Conservation (phyloP, 2,329 filamentous ascomycete genomes). For the Hypoxylon sp. region DNA sequence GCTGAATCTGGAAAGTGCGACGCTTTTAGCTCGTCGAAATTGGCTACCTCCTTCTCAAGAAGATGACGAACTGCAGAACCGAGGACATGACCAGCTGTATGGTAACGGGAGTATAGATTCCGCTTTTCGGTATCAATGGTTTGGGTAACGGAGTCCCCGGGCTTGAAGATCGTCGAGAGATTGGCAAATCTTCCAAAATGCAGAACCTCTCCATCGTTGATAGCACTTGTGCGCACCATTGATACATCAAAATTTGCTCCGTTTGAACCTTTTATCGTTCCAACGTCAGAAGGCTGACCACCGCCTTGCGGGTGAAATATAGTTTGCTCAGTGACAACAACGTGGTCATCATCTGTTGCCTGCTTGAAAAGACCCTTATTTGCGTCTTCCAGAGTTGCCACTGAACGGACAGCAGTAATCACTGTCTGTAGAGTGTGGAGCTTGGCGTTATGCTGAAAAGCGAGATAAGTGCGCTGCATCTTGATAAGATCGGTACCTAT, state of each 20-base stretch:
- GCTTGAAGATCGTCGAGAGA: conserved; percentile 46
- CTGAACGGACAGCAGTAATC: conserved; percentile 55
- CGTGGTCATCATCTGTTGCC: conserved; percentile 58
- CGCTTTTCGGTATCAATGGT: conserved; percentile 68
- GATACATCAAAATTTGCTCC: conserved; percentile 59
- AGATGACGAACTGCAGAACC: conserved; percentile 72
- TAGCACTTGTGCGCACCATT: conserved; percentile 64
- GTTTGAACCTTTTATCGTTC: conserved; percentile 57
- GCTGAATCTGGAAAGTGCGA: conserved; percentile 75
- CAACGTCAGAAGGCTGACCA: conserved; percentile 75
- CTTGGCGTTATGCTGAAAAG: conserved; percentile 49
- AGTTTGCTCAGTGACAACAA: conserved; percentile 70
- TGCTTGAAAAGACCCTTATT: conserved; percentile 68
- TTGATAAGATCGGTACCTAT: conserved; percentile 9
- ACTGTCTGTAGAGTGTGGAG: conserved; percentile 44
- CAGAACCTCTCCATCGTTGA: conserved; percentile 63
- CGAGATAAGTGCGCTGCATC: conserved; percentile 53
- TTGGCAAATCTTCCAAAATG: conserved; percentile 68
- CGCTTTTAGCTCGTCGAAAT: conserved; percentile 74
- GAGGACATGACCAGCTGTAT: conserved; percentile 78
- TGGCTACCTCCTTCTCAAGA: conserved; percentile 58
- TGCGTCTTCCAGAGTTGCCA: conserved; percentile 58
- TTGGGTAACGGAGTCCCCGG: conserved; percentile 61
- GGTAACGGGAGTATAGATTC: conserved; percentile 70
- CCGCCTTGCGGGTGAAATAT: conserved; percentile 81